Base-by-base conservation (phyloP, 495 filamentous ascomycete species). In the Hypoxylon lienhwacheense region DNA sequence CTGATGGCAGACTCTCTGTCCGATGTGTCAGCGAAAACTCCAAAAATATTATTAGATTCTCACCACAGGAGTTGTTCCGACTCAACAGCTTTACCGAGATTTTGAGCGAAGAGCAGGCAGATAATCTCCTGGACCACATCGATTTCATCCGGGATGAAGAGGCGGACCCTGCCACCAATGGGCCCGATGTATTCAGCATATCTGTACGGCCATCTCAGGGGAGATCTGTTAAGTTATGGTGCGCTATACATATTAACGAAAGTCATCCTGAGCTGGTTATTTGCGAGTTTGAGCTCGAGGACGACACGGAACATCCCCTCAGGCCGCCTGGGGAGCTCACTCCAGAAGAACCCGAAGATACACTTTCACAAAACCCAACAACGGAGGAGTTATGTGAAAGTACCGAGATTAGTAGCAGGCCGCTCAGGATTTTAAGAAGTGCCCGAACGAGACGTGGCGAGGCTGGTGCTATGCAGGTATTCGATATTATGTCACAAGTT, bases 211-310 rank as follows among this genome's bases (percentile, higher is more conserved):
- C 75, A 0, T 82, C 85, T 0, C 60, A 68, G 24, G 73, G 74
- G 16, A 77, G 69, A 50, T 68, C 71, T 2, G 70, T 82, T 21
- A 91, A 89, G 64, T 69, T 96, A 4, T 96, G 92, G 92, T 95
- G 90, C 69, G 91, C 90, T 22, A 84, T 93, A 47, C 91, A 96
- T 66, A 77, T 85, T 39, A 85, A 81, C 48, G 73, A 80, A 10
- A 69, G 72, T 0, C 82, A 88, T 49, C 78, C 78, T 2, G 82
- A 90, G 37, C 59, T 91, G 21, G 75, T 95, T 14, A 88, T 97
- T 26, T 96, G 90, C 74, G 92, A 97, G 61, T 91, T 97, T 53
- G 92, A 97, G 65, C 67, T 90, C 12, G 89, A 96, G 66, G 85
- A 96, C 46, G 92, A 97, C 62, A 73, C 73, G 0, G 53, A 77